Evolutionary conservation across 1,139 yeast genomes (phyloP).

Genomic region (Nadsonia starkeyi-henricii): DNA sequence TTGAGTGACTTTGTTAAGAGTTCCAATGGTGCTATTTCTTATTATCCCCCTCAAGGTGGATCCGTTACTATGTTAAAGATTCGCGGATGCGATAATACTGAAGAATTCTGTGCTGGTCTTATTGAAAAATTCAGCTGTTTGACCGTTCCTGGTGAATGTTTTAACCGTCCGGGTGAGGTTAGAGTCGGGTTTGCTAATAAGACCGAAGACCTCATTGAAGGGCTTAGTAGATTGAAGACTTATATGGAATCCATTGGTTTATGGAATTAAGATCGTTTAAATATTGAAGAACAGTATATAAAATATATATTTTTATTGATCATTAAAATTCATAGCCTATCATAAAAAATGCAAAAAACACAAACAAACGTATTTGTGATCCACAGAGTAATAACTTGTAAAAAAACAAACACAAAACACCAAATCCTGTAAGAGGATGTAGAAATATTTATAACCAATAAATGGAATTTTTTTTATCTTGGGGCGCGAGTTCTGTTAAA

Average conservation of each 20-base stretch:
- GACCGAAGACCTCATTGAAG: constrained; percentile 23
- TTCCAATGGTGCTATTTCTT: constrained; percentile 25
- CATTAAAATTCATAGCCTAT: too few relatives aligned
- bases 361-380: too few relatives aligned
- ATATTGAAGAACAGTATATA: neutral
- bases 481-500: neutral
- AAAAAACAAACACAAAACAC: too few relatives aligned
- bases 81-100: constrained; percentile 23
- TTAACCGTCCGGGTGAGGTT: constrained; percentile 30
- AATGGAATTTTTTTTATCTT: too few relatives aligned
- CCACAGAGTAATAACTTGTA: too few relatives aligned
- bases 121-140: constrained; percentile 27
- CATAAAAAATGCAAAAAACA: too few relatives aligned
- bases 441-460: too few relatives aligned
- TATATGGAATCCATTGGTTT: neutral
- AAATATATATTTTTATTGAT: too few relatives aligned
- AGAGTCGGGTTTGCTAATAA: constrained; percentile 42
- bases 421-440: too few relatives aligned
- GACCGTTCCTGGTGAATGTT: constrained; percentile 41
- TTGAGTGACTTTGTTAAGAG: constrained; percentile 26
- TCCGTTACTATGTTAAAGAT: constrained; percentile 33
- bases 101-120: constrained; percentile 26
- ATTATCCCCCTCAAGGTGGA: constrained; percentile 37
- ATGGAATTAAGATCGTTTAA: neutral
- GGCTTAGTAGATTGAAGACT: constrained; percentile 17